Percentiles rank a stretch among this genome's conserved stretches.
Conservation (phyloP, 2,329 filamentous ascomycete species). For the Pseudocercospora fuligena region DNA sequence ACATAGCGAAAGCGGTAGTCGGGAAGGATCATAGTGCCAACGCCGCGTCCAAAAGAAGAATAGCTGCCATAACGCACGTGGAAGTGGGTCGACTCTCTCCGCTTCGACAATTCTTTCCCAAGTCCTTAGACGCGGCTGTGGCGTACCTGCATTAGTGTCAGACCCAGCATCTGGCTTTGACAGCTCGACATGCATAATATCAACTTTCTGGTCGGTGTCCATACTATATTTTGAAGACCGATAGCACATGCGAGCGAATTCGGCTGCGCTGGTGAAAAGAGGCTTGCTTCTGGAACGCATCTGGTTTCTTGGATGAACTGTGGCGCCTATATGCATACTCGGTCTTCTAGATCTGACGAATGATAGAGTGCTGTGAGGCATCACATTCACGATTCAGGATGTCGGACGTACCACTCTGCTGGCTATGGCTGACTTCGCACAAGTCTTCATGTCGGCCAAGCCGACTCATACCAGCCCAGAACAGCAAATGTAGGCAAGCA, state of each 20-base stretch:
- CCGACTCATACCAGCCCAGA: neutral
- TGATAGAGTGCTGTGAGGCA: neutral
- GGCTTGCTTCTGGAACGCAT: neutral
- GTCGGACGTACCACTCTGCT: neutral
- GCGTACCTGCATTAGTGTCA: slow-evolving; percentile 4
- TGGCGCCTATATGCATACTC: neutral
- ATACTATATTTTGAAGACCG: neutral
- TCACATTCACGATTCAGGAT: neutral
- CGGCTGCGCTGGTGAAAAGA: neutral
- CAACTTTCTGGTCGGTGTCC: neutral
- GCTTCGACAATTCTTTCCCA: neutral
- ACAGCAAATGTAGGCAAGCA: neutral
- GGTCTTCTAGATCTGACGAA: neutral
- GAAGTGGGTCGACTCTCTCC: neutral
- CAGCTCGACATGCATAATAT: neutral
- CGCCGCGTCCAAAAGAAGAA: neutral
- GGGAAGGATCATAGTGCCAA: neutral
- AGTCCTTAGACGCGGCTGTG: neutral
- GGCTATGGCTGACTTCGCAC: neutral
- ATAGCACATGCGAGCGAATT: neutral
- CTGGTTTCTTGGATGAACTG: neutral
- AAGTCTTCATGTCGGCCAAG: neutral
- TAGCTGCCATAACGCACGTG: neutral
- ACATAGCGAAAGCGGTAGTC: neutral
- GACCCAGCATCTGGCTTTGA: neutral